Base-by-base conservation (phyloP, 148 eudicot genomes). In the Fagopyrum tataricum region DNA sequence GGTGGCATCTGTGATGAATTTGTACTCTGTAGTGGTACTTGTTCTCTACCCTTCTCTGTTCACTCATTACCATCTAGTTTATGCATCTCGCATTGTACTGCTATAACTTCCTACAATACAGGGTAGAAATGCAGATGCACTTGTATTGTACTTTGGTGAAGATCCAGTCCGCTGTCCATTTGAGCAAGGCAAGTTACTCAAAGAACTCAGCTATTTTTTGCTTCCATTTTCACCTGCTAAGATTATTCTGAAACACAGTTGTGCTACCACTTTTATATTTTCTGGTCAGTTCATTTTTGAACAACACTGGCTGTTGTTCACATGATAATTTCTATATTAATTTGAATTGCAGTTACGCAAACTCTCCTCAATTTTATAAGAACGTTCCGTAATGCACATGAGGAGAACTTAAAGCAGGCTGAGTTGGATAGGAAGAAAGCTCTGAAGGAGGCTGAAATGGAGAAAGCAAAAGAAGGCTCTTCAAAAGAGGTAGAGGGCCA, bases 51-150 rank as follows among this genome's bases (percentile, higher is more conserved):
- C 47, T 76, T 74, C 73, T 42, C 71, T 79, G 56, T 79, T 72
- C 39, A 37, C 75, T 13, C 73, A 40, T 81, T 77, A 79, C 74
- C 17, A 44, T 82, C 74, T 76, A 44, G 67, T 51, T 23, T 72
- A 7, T 44, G 41, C 40, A 14, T 20, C 17, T 12, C 7, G 66
- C 26, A 6, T 21, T 55, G 3, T 55, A 55, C 13, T 55, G 61
- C 21, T 10, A 18, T 20, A 59, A 59, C 66, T 5, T 59, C 66
- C 39, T 59, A 13, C 52, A 77, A 70, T 78, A 78, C 91, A 93
- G 98, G 98, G 98, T 80, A 86, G 86, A 85, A 93, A 87, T 79
- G 98, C 98, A 73, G 98, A 93, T 85, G 92, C 90, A 71, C 83
- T 93, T 70, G 97, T 91, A 74, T 72, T 83, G 42, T 93, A 91